These are phyloP conservation scores for Datura wrightii DNA, from an alignment of 257 asterid genomes.

Conservation along the genomic window DNA sequence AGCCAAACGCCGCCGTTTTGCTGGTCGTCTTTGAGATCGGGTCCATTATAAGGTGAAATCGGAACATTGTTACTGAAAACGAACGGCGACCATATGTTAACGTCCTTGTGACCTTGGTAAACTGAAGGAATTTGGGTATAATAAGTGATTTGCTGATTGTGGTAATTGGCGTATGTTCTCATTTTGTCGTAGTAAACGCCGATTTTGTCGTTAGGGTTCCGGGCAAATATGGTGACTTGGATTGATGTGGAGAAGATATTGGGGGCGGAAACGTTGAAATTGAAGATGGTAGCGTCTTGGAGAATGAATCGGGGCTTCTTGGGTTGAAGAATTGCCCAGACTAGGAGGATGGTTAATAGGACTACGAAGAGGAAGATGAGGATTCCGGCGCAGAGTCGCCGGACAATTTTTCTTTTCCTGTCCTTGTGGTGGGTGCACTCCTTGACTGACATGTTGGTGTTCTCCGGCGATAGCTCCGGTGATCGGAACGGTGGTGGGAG, in stretches of 20 bases:
- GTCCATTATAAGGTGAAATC: conserved; percentile 78
- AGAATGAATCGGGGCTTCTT: conserved; percentile 76
- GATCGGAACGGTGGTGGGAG: background rate
- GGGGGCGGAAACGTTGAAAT: conserved; percentile 80
- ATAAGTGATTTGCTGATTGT: conserved; percentile 77
- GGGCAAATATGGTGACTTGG: conserved; percentile 76
- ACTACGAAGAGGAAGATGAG: conserved; percentile 56
- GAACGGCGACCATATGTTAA: conserved; percentile 86
- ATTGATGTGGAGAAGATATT: conserved; percentile 77
- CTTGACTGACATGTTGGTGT: conserved; percentile 53
- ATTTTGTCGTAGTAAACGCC: conserved; percentile 76
- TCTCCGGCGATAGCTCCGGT: conserved; percentile 27
- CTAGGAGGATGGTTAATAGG: conserved; percentile 58
- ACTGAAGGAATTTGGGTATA: conserved; percentile 68
- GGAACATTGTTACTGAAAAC: conserved; percentile 69
- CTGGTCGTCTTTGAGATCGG: conserved; percentile 59
- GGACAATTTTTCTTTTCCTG: conserved; percentile 37
- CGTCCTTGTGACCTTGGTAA: conserved; percentile 87
- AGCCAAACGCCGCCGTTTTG: conserved; percentile 60
- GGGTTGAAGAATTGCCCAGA: conserved; percentile 86
- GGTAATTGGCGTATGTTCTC: conserved; percentile 63
- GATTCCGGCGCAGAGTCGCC: conserved; percentile 46
- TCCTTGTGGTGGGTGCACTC: conserved; percentile 75
- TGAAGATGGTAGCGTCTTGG: conserved; percentile 94
- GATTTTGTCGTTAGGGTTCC: conserved; percentile 70